Conservation (phyloP, 192 early-diverging fungal species). For the Geranomyces variabilis region DNA sequence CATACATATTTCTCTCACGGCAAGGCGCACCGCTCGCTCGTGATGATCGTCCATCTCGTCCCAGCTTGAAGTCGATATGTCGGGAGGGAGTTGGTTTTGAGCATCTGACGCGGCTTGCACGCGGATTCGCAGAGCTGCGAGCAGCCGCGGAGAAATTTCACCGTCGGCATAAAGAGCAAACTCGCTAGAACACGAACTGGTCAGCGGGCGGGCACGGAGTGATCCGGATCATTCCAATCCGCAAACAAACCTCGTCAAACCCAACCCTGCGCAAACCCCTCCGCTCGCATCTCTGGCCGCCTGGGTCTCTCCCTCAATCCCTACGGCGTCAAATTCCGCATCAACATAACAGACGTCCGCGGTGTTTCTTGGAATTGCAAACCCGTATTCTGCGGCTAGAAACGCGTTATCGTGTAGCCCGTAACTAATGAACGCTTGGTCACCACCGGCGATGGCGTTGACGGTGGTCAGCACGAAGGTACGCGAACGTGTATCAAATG, state of each 20-base stretch:
- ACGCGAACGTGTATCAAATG: not conserved
- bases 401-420: conserved; percentile 4
- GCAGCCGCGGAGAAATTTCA: not conserved
- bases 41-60: not conserved
- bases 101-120: not conserved
- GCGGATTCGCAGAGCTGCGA: conserved; percentile 3
- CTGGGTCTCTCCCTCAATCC: not conserved
- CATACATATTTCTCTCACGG: not conserved
- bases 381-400: conserved; percentile 4
- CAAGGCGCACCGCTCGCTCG: not conserved
- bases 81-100: not conserved
- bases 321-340: not conserved
- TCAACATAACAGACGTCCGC: not conserved
- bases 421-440: conserved; percentile 1
- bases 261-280: not conserved
- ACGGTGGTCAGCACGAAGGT: not conserved
- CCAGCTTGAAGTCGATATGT: not conserved
- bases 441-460: not conserved
- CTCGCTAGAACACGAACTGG: not conserved
- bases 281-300: not conserved
- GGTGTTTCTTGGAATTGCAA: not conserved
- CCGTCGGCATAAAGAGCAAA: not conserved
- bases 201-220: not conserved
- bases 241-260: conserved; percentile 2
- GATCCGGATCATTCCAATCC: not conserved